phyloP scores from a whole-genome alignment of 768 basidiomycete species.

The Pholiota conissans region DNA sequence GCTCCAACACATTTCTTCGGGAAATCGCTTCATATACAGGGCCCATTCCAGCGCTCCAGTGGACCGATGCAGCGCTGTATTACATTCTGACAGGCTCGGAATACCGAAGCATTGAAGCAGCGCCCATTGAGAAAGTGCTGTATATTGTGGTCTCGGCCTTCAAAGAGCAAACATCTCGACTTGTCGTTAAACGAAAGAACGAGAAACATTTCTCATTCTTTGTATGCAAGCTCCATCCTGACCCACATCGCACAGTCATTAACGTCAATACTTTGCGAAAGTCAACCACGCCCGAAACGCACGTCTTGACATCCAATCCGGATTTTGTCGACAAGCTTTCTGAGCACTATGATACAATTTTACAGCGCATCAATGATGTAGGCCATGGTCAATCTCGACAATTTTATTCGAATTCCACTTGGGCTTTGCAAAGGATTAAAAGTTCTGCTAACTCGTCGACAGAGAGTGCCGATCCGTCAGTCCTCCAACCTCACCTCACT shows the following conservation, averaged over 20 bases:
- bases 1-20: conserved; percentile 4
- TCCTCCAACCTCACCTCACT: background rate
- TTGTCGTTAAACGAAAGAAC: background rate
- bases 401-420: background rate
- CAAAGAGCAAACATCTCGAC: conserved; percentile 12
- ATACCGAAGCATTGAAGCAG: background rate
- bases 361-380: background rate
- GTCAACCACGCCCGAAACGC: background rate
- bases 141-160: conserved; percentile 9
- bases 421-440: background rate
- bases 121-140: background rate
- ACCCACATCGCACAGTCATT: background rate
- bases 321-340: conserved; percentile 6
- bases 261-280: background rate
- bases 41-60: conserved; percentile 4
- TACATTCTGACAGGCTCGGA: conserved; percentile 8
- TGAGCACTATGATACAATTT: conserved; percentile 5
- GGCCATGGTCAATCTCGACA: background rate
- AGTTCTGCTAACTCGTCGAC: background rate
- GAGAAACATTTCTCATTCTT: conserved; percentile 1
- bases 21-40: conserved; percentile 11
- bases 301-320: conserved; percentile 7
- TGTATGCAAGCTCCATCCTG: background rate
- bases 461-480: background rate
- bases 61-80: conserved; percentile 3